phyloP scores from a whole-genome alignment of 805 yeast species.

The Kuraishia cidri region DNA sequence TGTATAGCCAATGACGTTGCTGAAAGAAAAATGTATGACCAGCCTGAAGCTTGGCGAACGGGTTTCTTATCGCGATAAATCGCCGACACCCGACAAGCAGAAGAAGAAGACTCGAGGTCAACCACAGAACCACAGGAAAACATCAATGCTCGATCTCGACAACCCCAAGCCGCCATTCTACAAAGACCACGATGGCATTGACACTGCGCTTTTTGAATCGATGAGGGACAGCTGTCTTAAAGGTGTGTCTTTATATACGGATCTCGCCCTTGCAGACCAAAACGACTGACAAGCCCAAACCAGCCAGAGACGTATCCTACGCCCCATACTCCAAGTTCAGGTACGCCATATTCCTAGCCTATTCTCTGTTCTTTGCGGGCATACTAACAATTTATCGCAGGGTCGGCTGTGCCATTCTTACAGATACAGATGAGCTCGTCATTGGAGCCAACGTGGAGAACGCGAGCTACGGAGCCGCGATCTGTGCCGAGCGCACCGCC shows the following conservation, averaged over 20 bases:
- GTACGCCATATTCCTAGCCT: conserved; percentile 15
- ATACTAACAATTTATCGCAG: conserved; percentile 17
- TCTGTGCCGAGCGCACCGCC: conserved; percentile 74
- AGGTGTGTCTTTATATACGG: conserved; percentile 3
- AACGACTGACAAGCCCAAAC: conserved; percentile 1
- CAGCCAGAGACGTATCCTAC: conserved; percentile 46
- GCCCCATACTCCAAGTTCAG: conserved; percentile 67
- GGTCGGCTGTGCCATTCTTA: conserved; percentile 74
- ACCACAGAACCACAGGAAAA: too few relatives aligned
- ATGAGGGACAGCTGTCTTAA: conserved; percentile 10
- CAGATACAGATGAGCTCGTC: conserved; percentile 36
- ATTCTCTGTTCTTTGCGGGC: background rate
- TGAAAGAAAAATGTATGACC: too few relatives aligned
- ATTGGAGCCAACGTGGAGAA: conserved; percentile 89
- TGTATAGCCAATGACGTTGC: too few relatives aligned
- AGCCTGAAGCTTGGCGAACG: too few relatives aligned
- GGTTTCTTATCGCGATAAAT: too few relatives aligned
- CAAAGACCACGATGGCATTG: conserved; percentile 3
- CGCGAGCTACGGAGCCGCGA: conserved; percentile 75
- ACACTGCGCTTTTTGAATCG: conserved; percentile 6
- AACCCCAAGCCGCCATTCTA: conserved; percentile 5
- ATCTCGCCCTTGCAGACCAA: background rate
- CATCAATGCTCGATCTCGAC: conserved; percentile 4
- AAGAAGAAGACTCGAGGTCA: too few relatives aligned
- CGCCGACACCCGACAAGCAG: too few relatives aligned